Base-by-base conservation (phyloP, 768 basidiomycete genomes). In the Paxillus rubicundulus region DNA sequence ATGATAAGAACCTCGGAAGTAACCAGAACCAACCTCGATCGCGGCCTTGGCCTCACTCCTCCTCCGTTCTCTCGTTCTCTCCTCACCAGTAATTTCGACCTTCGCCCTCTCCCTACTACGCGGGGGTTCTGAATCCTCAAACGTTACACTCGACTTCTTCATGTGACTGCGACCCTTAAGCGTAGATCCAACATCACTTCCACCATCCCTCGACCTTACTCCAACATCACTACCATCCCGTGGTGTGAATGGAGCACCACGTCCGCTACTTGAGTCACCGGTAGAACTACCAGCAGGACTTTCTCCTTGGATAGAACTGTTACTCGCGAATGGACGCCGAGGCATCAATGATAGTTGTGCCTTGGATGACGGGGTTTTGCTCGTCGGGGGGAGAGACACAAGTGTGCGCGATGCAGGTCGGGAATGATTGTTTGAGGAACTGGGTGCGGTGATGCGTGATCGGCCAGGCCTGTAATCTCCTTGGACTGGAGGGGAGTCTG, bases 21-120 rank as follows among this genome's bases (percentile, higher is more conserved):
- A 41, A 44, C 50, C 47, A 33, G 41, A 20, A 57, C 45, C 70
- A 48, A 92, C 91, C 83, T 93, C 88, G 64, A 92, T 87, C 30
- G 91, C 87, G 63, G 89, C 87, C 68, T 81, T 86, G n/a, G 92
- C 89, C 65, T 93, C 91, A 61, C 78, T 80, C 58, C 91, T 76
- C 67, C 92, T 77, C 62, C 92, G 75, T 64, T 91, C 87, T 55
- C 76, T 80, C 65, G 89, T 79, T 67, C 77, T 77, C 59, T 76
- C 73, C 67, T 89, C 80, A 18, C 74, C 72, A 10, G 68, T 60
- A 47, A 60, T 62, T 9, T 59, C 60, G 18, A 56, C 52, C 65
- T 63, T 68, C 40, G 60, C 70, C 59, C 66, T 66, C 44, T 64
- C 67, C 48, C 65, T 63, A 47, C 62, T 65, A 10, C 61, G 64